Evolutionary conservation across 805 yeast genomes (phyloP).

Genomic region (Debaryomyces tyrocola): DNA sequence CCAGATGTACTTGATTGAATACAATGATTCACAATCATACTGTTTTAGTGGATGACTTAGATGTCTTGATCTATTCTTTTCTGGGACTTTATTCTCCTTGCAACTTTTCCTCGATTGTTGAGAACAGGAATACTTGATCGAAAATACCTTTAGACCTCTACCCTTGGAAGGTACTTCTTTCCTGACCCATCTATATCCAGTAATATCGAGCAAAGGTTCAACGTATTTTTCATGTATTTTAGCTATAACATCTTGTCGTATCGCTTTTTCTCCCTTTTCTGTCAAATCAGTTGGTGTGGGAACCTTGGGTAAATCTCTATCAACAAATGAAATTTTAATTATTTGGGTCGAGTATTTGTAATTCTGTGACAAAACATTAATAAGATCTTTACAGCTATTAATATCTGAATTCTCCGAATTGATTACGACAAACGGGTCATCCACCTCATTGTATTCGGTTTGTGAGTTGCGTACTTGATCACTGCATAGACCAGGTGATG

Average conservation of each 20-base stretch:
- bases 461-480: background rate
- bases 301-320: slow-evolving; percentile 3
- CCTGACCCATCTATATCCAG: slow-evolving; percentile 18
- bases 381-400: slow-evolving; percentile 1
- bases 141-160: slow-evolving; percentile 15
- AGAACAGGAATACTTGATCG: slow-evolving; percentile 16
- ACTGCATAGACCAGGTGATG: background rate
- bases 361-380: slow-evolving; percentile 6
- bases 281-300: background rate
- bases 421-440: too few species aligned
- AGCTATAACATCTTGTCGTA: slow-evolving; percentile 7
- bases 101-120: slow-evolving; percentile 10
- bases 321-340: slow-evolving; percentile 4
- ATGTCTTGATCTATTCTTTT: slow-evolving; percentile 8
- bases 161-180: slow-evolving; percentile 18
- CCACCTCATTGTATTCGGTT: too few species aligned
- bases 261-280: background rate
- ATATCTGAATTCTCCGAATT: background rate
- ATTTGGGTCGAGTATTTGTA: slow-evolving; percentile 1
- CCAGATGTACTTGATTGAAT: slow-evolving; percentile 16
- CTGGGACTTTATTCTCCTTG: background rate
- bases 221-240: slow-evolving; percentile 15
- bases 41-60: slow-evolving; percentile 16
- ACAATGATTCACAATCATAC: slow-evolving; percentile 14
- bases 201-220: slow-evolving; percentile 12